Percentiles rank a stretch among this genome's conserved stretches.
Evolutionary conservation across 2,329 filamentous ascomycete species (phyloP).

Genomic region (Seiridium cupressi): DNA sequence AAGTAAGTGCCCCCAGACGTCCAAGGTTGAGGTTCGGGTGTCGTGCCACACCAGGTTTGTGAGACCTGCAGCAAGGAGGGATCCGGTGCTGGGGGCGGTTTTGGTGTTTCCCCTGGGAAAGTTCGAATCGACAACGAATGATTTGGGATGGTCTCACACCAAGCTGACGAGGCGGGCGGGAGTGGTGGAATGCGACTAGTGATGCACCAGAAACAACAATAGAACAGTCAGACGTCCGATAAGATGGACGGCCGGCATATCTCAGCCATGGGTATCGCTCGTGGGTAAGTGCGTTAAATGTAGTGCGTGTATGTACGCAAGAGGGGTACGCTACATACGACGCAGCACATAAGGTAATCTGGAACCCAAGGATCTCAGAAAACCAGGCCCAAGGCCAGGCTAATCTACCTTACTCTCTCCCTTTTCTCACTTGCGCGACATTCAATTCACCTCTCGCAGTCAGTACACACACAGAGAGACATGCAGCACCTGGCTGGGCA

Average conservation of each 20-base stretch:
- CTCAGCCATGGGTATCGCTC: neutral
- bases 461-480: too few relatives aligned
- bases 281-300: neutral
- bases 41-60: neutral
- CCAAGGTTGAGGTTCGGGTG: neutral
- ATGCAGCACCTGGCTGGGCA: too few relatives aligned
- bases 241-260: neutral
- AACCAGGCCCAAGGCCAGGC: too few relatives aligned
- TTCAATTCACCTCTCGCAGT: too few relatives aligned
- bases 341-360: too few relatives aligned
- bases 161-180: neutral
- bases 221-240: neutral
- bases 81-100: neutral
- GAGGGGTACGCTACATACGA: too few relatives aligned
- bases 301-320: too few relatives aligned
- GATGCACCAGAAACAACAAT: slow-evolving; percentile 1
- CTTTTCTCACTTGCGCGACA: too few relatives aligned
- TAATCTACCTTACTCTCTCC: too few relatives aligned
- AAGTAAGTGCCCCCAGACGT: neutral
- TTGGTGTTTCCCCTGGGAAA: neutral
- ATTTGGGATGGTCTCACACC: neutral
- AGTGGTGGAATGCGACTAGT: neutral
- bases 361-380: too few relatives aligned
- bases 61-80: neutral
- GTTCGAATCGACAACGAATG: neutral